Conservation (phyloP, 257 asterid genomes). For the Nicotiana noctiflora region DNA sequence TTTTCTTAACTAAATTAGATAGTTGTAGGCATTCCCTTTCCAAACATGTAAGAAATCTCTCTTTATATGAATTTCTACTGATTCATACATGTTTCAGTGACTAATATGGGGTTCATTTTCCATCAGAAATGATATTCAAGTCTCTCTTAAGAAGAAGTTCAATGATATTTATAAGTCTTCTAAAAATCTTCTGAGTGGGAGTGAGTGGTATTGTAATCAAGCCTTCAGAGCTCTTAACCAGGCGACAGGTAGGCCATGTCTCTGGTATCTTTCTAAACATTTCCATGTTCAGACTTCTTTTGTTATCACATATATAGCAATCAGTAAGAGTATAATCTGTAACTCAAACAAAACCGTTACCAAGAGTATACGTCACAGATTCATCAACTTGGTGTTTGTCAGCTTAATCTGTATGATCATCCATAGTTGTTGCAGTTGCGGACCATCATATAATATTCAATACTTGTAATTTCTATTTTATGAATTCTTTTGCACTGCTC, state of each 20-base stretch:
- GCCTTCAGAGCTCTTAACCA: conserved; percentile 98
- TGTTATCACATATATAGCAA: not conserved
- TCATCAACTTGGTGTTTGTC: not conserved
- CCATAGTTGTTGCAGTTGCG: not conserved
- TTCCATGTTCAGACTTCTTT: not conserved
- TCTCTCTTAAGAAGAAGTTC: conserved; percentile 84
- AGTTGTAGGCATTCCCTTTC: conserved; percentile 94
- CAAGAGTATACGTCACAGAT: not conserved
- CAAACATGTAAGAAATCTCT: conserved; percentile 60
- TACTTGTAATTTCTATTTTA: no score
- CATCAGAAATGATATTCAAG: conserved; percentile 68
- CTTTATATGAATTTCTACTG: conserved; percentile 14
- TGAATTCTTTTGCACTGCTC: no score
- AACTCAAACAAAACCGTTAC: not conserved
- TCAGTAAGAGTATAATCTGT: not conserved
- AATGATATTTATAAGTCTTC: conserved; percentile 62
- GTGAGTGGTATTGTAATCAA: conserved; percentile 95
- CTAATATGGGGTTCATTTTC: conserved; percentile 19
- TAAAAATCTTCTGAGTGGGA: conserved; percentile 77
- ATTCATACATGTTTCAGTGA: conserved; percentile 12
- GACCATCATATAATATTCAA: not conserved
- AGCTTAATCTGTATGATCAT: not conserved
- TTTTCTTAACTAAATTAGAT: conserved; percentile 65
- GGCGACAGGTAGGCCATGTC: conserved; percentile 60
- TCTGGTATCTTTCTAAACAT: not conserved